A percentile compares a stretch with the other conserved stretches of the same genome.
These are phyloP conservation scores for Aspergillus novofumigatus DNA, from an alignment of 2,329 filamentous ascomycete species.

Conservation along the genomic window DNA sequence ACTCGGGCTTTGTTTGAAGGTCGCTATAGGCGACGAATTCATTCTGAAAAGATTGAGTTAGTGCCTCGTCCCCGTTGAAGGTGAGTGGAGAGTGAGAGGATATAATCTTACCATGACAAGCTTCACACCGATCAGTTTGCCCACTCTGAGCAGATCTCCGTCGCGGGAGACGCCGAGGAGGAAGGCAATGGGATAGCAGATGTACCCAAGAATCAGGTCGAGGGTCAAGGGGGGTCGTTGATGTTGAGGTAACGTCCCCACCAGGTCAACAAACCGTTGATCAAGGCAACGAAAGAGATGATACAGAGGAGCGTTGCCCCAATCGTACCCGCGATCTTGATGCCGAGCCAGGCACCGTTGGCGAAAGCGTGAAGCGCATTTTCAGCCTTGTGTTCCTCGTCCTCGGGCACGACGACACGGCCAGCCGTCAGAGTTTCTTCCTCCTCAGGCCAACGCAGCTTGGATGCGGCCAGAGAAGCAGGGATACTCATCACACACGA, in stretches of 20 bases:
- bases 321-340: constrained; percentile 85
- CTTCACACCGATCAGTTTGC: constrained; percentile 77
- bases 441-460: constrained; percentile 82
- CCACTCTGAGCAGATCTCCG: constrained; percentile 64
- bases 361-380: constrained; percentile 83
- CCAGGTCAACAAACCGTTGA: constrained; percentile 77
- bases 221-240: constrained; percentile 66
- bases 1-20: constrained; percentile 52
- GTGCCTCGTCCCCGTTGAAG: not conserved
- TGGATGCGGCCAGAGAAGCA: constrained; percentile 81
- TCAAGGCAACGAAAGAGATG: constrained; percentile 68
- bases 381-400: constrained; percentile 65
- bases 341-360: constrained; percentile 77
- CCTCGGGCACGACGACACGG: constrained; percentile 73
- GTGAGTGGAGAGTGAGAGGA: not conserved
- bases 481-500: constrained; percentile 96
- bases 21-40: constrained; percentile 70
- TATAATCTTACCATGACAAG: constrained; percentile 61
- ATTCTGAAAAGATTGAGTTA: constrained; percentile 47
- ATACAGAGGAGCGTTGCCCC: constrained; percentile 76
- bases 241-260: constrained; percentile 77
- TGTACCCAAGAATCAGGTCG: constrained; percentile 70
- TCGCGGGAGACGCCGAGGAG: constrained; percentile 71
- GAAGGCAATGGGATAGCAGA: constrained; percentile 75
- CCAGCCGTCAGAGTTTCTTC: constrained; percentile 83